Base-by-base conservation (phyloP, 306 rosid genomes). In the Rosa lucieae region DNA sequence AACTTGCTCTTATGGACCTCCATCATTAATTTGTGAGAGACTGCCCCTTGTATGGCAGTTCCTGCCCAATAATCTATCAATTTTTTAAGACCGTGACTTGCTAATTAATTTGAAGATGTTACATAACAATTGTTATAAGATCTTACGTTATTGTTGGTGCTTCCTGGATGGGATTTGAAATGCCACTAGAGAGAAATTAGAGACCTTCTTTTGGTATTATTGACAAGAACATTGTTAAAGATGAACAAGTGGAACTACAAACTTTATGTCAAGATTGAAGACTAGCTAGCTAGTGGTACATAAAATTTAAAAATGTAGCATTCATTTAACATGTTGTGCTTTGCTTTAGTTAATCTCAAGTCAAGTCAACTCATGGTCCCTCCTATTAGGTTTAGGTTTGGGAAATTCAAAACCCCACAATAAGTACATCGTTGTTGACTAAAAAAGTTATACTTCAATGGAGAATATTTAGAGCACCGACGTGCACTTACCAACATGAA, bases 291-390 rank as follows among this genome's bases (percentile, higher is more conserved):
- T 56, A 56, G 29, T 18, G 13, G 21, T 39, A 39, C n/a, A 21
- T 26, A 32, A 32, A 11, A 32, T 63, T 15, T 63, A 14, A 65
- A 62, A 37, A 65, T 35, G 70, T 14, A 32, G 70, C 20, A 65
- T 35, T 35, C 46, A 35, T 65, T 35, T 5, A 56, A n/a, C 32
- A 56, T 56, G 32, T n/a, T 56, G 44, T 6, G 43, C 12, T 32
- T 35, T 51, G 63, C n/a, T 35, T 18, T 51, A 35, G 40, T 72
- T 35, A 51, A 51, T 67, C 29, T 40, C 43, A 53, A 44, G 78
- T 70, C 80, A 79, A 69, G 17, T 69, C 52, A 79, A 66, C 65
- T 13, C 18, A 68, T 69, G 73, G 11, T 49, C 69, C 20, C 49
- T 70, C 49, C 44, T 37, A 40, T 21, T 59, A 4, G 23, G 14